These are phyloP conservation scores for Klebsormidium nitens DNA, from an alignment of 139 green algal species.

Conservation along the genomic window DNA sequence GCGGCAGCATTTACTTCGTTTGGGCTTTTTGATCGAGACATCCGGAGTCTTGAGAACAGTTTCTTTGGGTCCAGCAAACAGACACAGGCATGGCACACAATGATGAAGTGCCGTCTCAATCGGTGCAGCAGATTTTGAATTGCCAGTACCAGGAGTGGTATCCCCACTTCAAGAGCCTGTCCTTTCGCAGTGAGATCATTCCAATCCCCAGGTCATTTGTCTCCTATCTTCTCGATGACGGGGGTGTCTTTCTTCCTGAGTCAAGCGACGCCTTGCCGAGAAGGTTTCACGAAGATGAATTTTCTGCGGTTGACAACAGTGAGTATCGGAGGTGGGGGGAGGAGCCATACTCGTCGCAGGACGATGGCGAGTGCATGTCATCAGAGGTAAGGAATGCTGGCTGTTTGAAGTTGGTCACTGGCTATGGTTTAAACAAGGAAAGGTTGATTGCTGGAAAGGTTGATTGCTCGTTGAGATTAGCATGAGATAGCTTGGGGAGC, in stretches of 20 bases:
- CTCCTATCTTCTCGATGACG: slow-evolving; percentile 24
- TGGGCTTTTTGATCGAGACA: too few relatives aligned
- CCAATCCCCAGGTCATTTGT: slow-evolving; percentile 16
- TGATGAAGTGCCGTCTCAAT: too few relatives aligned
- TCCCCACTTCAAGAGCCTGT: slow-evolving; percentile 7
- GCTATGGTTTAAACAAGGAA: not conserved
- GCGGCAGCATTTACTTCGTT: too few relatives aligned
- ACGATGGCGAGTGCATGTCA: not conserved
- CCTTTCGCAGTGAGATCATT: slow-evolving; percentile 24
- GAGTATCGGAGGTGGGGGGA: not conserved
- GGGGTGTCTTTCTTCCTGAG: slow-evolving; percentile 25
- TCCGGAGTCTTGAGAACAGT: too few relatives aligned
- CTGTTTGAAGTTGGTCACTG: not conserved
- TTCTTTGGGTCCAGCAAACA: too few relatives aligned
- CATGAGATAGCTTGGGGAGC: too few relatives aligned
- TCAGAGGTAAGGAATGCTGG: not conserved
- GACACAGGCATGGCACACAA: too few relatives aligned
- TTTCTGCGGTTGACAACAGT: slow-evolving; percentile 7
- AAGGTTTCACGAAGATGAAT: too few relatives aligned
- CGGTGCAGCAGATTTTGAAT: slow-evolving; percentile 19
- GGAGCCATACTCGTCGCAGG: not conserved
- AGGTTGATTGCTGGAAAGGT: too few relatives aligned
- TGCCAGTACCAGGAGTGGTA: slow-evolving; percentile 38
- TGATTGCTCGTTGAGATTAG: too few relatives aligned
- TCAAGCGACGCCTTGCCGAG: too few relatives aligned